Base-by-base conservation (phyloP, 2,329 filamentous ascomycete species). In the Fusarium coffeatum region DNA sequence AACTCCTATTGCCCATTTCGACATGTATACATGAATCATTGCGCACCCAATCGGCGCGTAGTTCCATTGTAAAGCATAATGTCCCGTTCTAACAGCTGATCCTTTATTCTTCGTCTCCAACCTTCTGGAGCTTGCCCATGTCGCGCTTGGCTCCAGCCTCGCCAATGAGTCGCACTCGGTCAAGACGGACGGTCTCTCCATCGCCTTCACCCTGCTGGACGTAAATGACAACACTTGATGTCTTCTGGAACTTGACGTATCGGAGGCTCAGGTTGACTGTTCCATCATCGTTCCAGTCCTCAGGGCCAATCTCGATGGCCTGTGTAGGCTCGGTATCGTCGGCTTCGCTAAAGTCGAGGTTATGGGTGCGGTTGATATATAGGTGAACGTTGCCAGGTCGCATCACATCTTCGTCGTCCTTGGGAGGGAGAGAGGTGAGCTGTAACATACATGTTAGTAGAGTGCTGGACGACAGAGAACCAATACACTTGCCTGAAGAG, bases 181-280 rank as follows among this genome's bases (percentile, higher is more conserved):
- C 93, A 51, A 99, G 80, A 59, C 96, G 90, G 61, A 96, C 91
- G 84, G 93, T 94, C 78, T 98, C 94, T 45, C 90, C 88, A 54
- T 93, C 91, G 20, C 90, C 90, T 57, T 95, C 92, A 4, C 94
- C 94, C 78, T 97, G 91, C 56, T 92, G 92, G 34, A 99, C 90
- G 79, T 98, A 99, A 13, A 99, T 74, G 20, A 97, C 91, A 74
- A 99, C 78, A 66, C 90, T 96, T 64, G 89, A 92, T 56, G 98
- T 92, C 77, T 94, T 97, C 83, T 98, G 96, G 85, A 98, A 99
- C 83, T 98, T 98, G 81, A 99, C 96, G 77, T 95, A 98, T 16
- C 94, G 92, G 74, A 98, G 83, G 46, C 87, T 82, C 56, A 95
- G 82, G 74, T 86, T 92, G 16, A 89, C 91, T 11, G 93, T 95